Evolutionary conservation across 139 green algal genomes (phyloP), one percentile per base, ranked within the genome.

Genomic region (Mesotaenium endlicherianum): DNA sequence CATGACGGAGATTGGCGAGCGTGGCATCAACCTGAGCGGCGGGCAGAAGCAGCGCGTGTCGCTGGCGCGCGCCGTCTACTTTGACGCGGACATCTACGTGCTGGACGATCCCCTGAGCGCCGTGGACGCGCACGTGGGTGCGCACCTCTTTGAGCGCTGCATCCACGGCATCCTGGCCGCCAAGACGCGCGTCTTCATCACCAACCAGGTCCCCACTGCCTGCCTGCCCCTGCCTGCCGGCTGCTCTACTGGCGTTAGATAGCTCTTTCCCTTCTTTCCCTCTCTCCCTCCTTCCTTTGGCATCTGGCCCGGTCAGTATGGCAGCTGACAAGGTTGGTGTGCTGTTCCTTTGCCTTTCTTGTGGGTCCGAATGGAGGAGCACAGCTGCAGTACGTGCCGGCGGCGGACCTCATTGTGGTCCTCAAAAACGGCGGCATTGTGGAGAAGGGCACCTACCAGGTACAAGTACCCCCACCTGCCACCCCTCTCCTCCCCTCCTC

Each of bases 21-120:
- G 86, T 16, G 90, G 90, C 0, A 91, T 94, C 3, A 93, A 93
- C 68, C 70, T 94, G 72, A 77, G 40, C 38, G 81, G 81, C 3
- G 81, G 81, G 6, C 81, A 87, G 49, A 87, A 87, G 70, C 81
- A 87, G 39, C 42, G 92, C 69, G 70, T 86, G 20, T 49, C 82
- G 70, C 85, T 90, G 57, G 94, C 94, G 0, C 86, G 94, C 26
- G 92, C 94, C 0, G 82, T 96, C 67, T 97, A 90, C 75, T 64
- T 64, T 64, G 64, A 75, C 64, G 92, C 95, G 40, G 95, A 98
- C 76, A 88, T 97, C 55, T 93, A 94, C 85, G 85, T 98, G 26
- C 79, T 98, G 77, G 95, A 98, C 85, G 95, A 98, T 82, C 95
- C 95, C 5, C 89, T 98, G 6, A 83, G 75, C 11, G 95, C 95